These are phyloP conservation scores for Lipomyces mesembrius DNA, from an alignment of 805 yeast genomes.

Conservation along the genomic window DNA sequence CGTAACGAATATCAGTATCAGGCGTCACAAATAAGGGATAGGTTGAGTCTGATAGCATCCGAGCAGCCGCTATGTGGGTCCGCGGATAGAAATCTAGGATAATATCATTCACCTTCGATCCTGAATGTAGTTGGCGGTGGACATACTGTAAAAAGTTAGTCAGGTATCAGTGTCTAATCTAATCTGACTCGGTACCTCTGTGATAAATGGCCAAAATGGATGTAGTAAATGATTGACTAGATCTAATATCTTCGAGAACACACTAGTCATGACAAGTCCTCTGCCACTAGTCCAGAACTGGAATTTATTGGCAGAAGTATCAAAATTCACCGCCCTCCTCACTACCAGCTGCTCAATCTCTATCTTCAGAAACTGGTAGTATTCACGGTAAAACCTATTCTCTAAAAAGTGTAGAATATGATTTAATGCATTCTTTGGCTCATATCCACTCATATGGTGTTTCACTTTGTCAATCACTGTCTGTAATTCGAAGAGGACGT, in stretches of 20 bases:
- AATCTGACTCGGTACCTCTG: conserved; percentile 6
- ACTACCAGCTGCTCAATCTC: neutral
- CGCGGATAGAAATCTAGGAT: conserved; percentile 12
- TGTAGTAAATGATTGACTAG: conserved; percentile 12
- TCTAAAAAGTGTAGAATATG: conserved; percentile 10
- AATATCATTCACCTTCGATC: neutral
- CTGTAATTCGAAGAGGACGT: conserved; percentile 12
- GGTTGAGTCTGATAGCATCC: conserved; percentile 6
- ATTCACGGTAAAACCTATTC: conserved; percentile 14
- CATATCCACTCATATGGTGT: conserved; percentile 1
- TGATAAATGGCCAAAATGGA: conserved; percentile 18
- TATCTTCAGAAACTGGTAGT: conserved; percentile 11
- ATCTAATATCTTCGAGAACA: conserved; percentile 11
- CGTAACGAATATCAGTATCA: conserved; percentile 12
- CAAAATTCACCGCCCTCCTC: neutral
- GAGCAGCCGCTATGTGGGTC: conserved; percentile 28
- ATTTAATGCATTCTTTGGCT: conserved; percentile 1
- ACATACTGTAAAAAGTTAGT: conserved; percentile 9
- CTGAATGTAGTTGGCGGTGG: neutral
- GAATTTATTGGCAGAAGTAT: neutral
- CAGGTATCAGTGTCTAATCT: neutral
- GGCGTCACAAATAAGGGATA: conserved; percentile 14
- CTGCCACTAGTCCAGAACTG: conserved; percentile 2
- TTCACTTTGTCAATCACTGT: conserved; percentile 3
- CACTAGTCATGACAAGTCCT: conserved; percentile 10